Evolutionary conservation across 164 flowering plant species (phyloP).

Genomic region (Houttuynia cordata): DNA sequence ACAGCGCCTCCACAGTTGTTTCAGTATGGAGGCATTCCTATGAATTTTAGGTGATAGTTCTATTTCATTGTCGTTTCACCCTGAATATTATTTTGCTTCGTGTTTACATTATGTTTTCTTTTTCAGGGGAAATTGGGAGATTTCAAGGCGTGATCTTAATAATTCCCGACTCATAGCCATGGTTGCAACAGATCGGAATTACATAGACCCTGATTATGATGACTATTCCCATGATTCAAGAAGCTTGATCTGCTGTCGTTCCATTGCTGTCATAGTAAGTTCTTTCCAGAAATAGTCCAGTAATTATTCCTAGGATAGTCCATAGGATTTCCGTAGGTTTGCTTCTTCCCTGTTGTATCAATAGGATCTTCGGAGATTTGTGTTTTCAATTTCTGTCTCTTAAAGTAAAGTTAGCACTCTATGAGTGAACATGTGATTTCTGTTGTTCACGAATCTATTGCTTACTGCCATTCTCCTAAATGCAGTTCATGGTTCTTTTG

Average conservation of each 20-base stretch:
- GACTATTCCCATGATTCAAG: conserved; percentile 34
- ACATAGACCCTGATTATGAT: conserved; percentile 36
- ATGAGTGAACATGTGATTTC: background rate
- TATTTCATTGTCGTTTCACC: background rate
- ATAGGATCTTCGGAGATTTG: too few species aligned
- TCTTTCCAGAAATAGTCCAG: background rate
- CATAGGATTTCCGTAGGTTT: background rate
- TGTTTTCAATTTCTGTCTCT: background rate
- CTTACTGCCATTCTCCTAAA: background rate
- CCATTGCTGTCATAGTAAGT: conserved; percentile 58
- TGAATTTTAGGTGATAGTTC: conserved; percentile 54
- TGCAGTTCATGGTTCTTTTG: conserved; percentile 61
- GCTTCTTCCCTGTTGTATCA: too few species aligned
- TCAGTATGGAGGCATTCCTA: conserved; percentile 46
- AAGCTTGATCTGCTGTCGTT: conserved; percentile 56
- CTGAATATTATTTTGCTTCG: background rate
- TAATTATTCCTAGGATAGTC: background rate
- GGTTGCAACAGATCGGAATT: conserved; percentile 39
- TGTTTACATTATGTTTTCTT: background rate
- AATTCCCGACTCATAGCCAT: conserved; percentile 35
- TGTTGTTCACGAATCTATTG: too few species aligned
- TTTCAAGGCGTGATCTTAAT: conserved; percentile 38
- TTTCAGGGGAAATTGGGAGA: conserved; percentile 65
- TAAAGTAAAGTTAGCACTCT: too few species aligned
- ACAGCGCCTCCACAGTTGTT: conserved; percentile 63